Evolutionary conservation across 371 early-diverging fungal genomes (phyloP), one percentile per base, ranked within the genome.

Genomic region (Mucor plumbeus): DNA sequence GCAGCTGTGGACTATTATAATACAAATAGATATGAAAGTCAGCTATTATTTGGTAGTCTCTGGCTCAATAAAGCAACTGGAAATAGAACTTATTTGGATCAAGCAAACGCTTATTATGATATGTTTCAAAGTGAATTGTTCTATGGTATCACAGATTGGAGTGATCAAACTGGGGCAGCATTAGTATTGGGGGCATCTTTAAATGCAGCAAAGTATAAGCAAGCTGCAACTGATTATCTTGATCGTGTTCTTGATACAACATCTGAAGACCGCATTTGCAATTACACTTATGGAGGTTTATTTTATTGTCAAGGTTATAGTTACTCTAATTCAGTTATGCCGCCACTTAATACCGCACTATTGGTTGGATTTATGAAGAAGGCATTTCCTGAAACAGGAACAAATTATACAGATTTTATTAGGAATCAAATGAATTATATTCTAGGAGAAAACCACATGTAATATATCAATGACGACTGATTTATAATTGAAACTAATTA

Each of bases 31-130:
- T 86, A 74, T 61, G 65, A 72, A 26, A 85, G 79, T 59, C 87
- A 88, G 56, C 72, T 87, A 3, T 73, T 79, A 0, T 87, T 78
- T 73, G 85, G 82, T n/a, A 81, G 84, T 4, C 73, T 85, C 9
- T 88, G 89, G 89, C 72, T 87, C 70, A 81, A 82, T 69, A 73
- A 76, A 36, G 76, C 83, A 13, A 85, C 86, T 3, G 74, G 73
- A 33, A 69, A 84, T 58, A 4, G 59, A 1, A 65, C 59, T 5
- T 88, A 86, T 59, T 63, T 69, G 19, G 58, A 63, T 15, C 68
- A 71, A 41, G 72, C 72, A 9, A 67, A 72, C 57, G 56, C 17
- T 11, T 71, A 65, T 44, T 70, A 64, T 57, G 67, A 78, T 54
- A 33, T 40, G 19, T 72, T 70, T 48, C 43, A 68, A 3, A 19